A percentile compares a stretch with the other conserved stretches of the same genome.
These are phyloP conservation scores for Ophiostoma fasciatum DNA, from an alignment of 2,329 filamentous ascomycete species.

Conservation along the genomic window DNA sequence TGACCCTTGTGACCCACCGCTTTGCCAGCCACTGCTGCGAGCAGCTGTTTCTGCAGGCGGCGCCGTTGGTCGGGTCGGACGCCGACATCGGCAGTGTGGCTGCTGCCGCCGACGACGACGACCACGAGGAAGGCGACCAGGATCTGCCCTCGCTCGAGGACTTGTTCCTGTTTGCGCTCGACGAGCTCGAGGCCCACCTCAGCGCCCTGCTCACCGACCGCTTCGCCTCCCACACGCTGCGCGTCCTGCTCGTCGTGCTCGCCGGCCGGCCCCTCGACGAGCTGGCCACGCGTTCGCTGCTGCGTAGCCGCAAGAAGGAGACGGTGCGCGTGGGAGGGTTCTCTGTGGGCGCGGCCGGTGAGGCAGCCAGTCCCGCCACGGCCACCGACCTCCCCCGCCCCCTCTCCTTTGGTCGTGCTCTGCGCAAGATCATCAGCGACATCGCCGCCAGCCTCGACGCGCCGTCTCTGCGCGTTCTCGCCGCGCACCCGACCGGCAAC, in stretches of 20 bases:
- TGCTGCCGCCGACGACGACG: constrained; percentile 25
- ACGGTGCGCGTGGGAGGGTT: constrained; percentile 47
- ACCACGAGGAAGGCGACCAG: constrained; percentile 28
- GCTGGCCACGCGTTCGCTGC: constrained; percentile 50
- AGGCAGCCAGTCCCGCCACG: constrained; percentile 1
- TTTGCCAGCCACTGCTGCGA: constrained; percentile 98
- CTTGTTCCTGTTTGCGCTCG: constrained; percentile 66
- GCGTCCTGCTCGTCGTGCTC: constrained; percentile 72
- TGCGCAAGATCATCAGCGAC: constrained; percentile 70
- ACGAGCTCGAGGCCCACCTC: constrained; percentile 77
- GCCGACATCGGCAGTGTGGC: constrained; percentile 23
- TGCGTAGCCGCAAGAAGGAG: constrained; percentile 90
- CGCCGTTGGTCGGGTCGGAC: constrained; percentile 33
- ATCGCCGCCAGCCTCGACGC: constrained; percentile 62
- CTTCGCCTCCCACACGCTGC: constrained; percentile 82
- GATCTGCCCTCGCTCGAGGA: constrained; percentile 60
- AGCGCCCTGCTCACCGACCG: constrained; percentile 70
- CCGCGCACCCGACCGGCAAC: constrained; percentile 81
- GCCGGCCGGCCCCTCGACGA: constrained; percentile 69
- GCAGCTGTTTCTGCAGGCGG: constrained; percentile 73
- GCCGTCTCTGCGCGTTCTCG: constrained; percentile 67
- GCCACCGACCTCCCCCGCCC: constrained; percentile 45
- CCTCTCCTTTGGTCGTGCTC: constrained; percentile 57
- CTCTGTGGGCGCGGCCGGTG: constrained; percentile 14
- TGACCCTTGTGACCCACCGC: constrained; percentile 81